Conservation (phyloP, 495 filamentous ascomycete species). For the Podospora didyma region DNA sequence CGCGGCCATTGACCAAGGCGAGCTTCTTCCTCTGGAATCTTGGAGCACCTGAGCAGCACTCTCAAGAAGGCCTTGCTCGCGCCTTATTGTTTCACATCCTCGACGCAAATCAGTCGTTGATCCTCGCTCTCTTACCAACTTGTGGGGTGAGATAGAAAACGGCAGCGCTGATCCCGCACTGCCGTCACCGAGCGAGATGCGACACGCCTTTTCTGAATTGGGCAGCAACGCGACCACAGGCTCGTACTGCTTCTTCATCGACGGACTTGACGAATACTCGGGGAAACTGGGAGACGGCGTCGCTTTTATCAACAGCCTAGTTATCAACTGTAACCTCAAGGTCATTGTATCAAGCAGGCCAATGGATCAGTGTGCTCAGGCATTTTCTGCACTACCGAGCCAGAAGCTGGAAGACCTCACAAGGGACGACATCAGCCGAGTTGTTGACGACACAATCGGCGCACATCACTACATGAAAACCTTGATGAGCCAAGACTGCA, state of each 20-base stretch:
- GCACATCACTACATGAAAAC: too few relatives aligned
- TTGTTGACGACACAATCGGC: too few relatives aligned
- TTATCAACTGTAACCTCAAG: conserved; percentile 32
- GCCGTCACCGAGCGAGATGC: not conserved
- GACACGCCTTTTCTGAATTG: not conserved
- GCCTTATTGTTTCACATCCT: conserved; percentile 39
- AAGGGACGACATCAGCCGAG: too few relatives aligned
- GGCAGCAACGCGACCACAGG: too few relatives aligned
- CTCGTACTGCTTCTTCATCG: conserved; percentile 24
- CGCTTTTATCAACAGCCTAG: not conserved
- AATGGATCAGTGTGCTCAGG: conserved; percentile 19
- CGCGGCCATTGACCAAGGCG: too few relatives aligned
- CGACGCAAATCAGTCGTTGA: conserved; percentile 12
- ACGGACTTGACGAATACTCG: conserved; percentile 24
- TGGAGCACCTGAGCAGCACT: conserved; percentile 34
- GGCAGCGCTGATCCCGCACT: not conserved
- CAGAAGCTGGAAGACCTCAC: conserved; percentile 26
- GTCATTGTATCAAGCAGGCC: conserved; percentile 49
- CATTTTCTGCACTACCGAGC: conserved; percentile 23
- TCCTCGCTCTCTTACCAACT: conserved; percentile 5
- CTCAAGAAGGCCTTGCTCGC: conserved; percentile 39
- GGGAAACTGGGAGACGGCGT: conserved; percentile 15
- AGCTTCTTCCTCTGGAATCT: conserved; percentile 37
- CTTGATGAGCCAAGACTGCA: too few relatives aligned
- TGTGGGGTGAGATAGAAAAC: not conserved